Evolutionary conservation across 2,329 filamentous ascomycete genomes (phyloP), one percentile per base, ranked within the genome.

Genomic region (Botrytis fragariae): DNA sequence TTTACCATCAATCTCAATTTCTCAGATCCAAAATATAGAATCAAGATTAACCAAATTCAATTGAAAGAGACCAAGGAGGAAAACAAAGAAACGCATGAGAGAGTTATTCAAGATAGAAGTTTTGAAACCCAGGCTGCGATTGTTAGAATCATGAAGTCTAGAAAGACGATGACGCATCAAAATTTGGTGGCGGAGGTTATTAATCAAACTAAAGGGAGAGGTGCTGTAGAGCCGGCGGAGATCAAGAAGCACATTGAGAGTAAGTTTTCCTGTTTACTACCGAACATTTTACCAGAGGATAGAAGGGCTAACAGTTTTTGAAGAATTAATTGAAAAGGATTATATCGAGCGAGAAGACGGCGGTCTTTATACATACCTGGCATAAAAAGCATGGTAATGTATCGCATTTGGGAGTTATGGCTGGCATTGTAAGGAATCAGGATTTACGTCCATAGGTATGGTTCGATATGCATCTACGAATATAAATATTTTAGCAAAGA

Each of bases 41-140:
- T 99, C 84, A 99, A 99, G 85, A 98, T 99, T 85, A 99, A 98
- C 84, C 95, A 98, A 83, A 96, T 99, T 78, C 96, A 99, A 83
- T 88, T 98, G 69, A 97, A 96, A 83, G 96, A 99, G 84, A 98
- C 96, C 0, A 93, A 92, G 79, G 92, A 95, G 80, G 96, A 99
- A 83, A 98, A 98, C 84, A 93, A 94, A 83, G 93, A 92, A 78
- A 98, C 95, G 1, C 94, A 98, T 82, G 92, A 97, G 82, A 89
- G 94, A 61, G 93, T 99, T 7, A 91, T 91, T 0, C 92, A 93
- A 70, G 96, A 99, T 81, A 87, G 96, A 69, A 94, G 97, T 80
- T 97, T 97, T 79, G 97, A 99, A 84, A 98, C 95, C 0, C 96
- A 99, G 82, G 96, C 96, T 0, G 95, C 96, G 0, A 97, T 99